phyloP scores from a whole-genome alignment of 2,329 filamentous ascomycete genomes.

The Neonectria hederae region DNA sequence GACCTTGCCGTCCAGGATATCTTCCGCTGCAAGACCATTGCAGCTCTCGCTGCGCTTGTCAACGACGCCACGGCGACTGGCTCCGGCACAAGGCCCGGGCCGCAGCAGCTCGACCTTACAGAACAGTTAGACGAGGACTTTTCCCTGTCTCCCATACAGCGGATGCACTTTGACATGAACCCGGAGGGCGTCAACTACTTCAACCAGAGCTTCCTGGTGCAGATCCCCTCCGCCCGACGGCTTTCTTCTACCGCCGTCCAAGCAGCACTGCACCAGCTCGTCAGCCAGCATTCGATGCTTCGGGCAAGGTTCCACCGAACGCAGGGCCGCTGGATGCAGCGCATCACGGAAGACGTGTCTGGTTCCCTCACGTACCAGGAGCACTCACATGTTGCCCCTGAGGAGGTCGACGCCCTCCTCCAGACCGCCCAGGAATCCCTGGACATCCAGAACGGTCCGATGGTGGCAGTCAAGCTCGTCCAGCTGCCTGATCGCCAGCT shows the following conservation, averaged over 20 bases:
- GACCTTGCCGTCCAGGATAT: slow-evolving; percentile 2
- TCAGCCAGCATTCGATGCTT: slow-evolving; percentile 47
- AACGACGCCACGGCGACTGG: neutral
- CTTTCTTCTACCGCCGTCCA: slow-evolving; percentile 26
- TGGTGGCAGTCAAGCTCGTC: neutral
- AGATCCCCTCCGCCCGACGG: slow-evolving; percentile 30
- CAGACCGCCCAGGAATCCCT: slow-evolving; percentile 2
- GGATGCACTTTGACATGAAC: slow-evolving; percentile 50
- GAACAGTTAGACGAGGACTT: slow-evolving; percentile 37
- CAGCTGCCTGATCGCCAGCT: slow-evolving; percentile 29
- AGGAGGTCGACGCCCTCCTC: neutral
- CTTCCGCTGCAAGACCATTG: slow-evolving; percentile 21
- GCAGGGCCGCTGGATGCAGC: neutral
- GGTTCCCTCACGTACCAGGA: slow-evolving; percentile 12
- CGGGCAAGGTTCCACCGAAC: slow-evolving; percentile 42
- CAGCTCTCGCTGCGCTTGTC: neutral
- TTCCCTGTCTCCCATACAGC: slow-evolving; percentile 54
- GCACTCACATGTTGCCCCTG: slow-evolving; percentile 36
- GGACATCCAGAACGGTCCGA: slow-evolving; percentile 5
- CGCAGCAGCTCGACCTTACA: neutral
- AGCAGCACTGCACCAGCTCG: slow-evolving; percentile 35
- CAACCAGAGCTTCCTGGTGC: slow-evolving; percentile 56
- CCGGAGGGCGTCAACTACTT: slow-evolving; percentile 47
- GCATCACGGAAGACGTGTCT: neutral
- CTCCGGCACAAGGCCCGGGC: neutral